Conservation (phyloP, 1,284 basidiomycete species). For the Wolfiporia cocos region DNA sequence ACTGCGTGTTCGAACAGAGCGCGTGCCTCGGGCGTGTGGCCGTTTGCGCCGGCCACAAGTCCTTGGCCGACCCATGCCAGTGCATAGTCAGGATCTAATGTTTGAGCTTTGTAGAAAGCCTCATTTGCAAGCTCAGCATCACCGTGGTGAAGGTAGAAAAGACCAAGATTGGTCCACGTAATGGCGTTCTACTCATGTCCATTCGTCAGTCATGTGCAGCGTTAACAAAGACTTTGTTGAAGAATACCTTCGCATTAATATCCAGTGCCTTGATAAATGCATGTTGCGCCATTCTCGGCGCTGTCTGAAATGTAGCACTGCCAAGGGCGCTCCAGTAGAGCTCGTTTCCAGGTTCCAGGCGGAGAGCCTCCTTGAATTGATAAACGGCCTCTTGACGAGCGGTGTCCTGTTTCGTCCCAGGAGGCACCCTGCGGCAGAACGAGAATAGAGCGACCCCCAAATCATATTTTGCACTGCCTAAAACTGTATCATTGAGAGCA, state of each 20-base stretch:
- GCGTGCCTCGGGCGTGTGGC: slow-evolving; percentile 57
- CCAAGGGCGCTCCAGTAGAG: slow-evolving; percentile 83
- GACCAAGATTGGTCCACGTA: slow-evolving; percentile 87
- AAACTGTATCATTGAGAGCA: slow-evolving; percentile 48
- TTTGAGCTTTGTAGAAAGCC: slow-evolving; percentile 84
- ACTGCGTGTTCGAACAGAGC: slow-evolving; percentile 83
- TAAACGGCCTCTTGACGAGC: slow-evolving; percentile 50
- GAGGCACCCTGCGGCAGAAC: slow-evolving; percentile 34
- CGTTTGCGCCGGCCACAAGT: slow-evolving; percentile 68
- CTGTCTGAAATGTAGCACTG: slow-evolving; percentile 62
- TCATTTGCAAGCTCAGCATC: slow-evolving; percentile 86
- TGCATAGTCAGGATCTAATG: slow-evolving; percentile 86
- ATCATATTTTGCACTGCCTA: slow-evolving; percentile 74
- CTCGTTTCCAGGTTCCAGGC: slow-evolving; percentile 69
- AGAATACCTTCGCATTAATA: slow-evolving; percentile 69
- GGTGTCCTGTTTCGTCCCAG: slow-evolving; percentile 26
- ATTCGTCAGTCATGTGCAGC: too few species aligned
- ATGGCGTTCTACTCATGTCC: slow-evolving; percentile 64
- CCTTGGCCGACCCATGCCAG: slow-evolving; percentile 95
- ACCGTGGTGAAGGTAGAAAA: slow-evolving; percentile 81
- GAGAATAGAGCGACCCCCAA: slow-evolving; percentile 63
- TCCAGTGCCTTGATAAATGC: slow-evolving; percentile 90
- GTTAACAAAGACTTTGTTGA: too few species aligned
- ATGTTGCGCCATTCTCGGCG: slow-evolving; percentile 80
- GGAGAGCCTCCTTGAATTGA: slow-evolving; percentile 72